These are phyloP conservation scores for Saccharomyces mikatae DNA, from an alignment of 805 yeast species.

Conservation along the genomic window DNA sequence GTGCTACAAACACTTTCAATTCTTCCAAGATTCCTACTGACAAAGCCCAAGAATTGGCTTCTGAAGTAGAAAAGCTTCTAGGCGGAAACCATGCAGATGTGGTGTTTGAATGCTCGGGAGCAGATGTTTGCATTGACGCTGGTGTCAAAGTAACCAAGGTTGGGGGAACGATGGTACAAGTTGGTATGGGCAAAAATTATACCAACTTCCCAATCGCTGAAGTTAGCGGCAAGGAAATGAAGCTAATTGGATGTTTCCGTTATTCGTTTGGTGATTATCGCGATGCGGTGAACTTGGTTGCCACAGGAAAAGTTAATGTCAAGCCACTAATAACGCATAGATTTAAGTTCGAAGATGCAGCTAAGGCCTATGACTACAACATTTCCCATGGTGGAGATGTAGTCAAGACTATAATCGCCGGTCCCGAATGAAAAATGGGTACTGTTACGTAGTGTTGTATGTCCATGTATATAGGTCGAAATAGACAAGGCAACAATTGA, in stretches of 20 bases:
- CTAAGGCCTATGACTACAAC: conserved; percentile 60
- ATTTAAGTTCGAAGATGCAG: conserved; percentile 62
- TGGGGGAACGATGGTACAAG: conserved; percentile 74
- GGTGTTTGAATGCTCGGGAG: conserved; percentile 80
- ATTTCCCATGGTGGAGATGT: conserved; percentile 57
- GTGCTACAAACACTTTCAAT: conserved; percentile 58
- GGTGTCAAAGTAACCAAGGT: conserved; percentile 54
- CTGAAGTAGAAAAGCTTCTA: conserved; percentile 25
- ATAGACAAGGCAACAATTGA: too few species aligned
- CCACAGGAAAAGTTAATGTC: conserved; percentile 56
- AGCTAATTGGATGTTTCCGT: conserved; percentile 70
- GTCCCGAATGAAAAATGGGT: conserved; percentile 38
- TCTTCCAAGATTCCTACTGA: conserved; percentile 30
- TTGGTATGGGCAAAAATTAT: conserved; percentile 71
- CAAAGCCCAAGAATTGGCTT: conserved; percentile 10
- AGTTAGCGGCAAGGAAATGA: conserved; percentile 56
- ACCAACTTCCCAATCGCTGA: conserved; percentile 68
- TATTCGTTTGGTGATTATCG: conserved; percentile 72
- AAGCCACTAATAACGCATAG: conserved; percentile 69
- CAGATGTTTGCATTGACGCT: conserved; percentile 61
- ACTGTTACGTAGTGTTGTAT: too few species aligned
- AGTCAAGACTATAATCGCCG: conserved; percentile 74
- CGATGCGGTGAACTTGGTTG: conserved; percentile 60
- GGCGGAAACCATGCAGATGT: conserved; percentile 39
- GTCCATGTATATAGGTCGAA: too few species aligned